A percentile compares a stretch with the other conserved stretches of the same genome.
Conservation (phyloP, 2,329 filamentous ascomycete species). For the Exophiala dermatitidis region DNA sequence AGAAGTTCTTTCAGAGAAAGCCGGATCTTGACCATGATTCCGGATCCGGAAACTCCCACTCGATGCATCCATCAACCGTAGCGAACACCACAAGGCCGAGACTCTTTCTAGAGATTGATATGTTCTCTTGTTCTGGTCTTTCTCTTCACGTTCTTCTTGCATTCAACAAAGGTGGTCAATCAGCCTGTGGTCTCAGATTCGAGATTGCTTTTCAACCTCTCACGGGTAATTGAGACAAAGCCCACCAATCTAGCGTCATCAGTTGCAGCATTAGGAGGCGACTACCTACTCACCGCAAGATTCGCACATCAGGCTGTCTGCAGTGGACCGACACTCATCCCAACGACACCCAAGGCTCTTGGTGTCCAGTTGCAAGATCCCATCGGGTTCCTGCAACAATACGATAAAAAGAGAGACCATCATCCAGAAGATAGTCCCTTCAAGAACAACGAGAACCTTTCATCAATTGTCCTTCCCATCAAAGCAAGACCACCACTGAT, state of each 20-base stretch:
- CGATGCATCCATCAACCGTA: constrained; percentile 8
- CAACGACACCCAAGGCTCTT: constrained; percentile 1
- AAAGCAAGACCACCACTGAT: constrained; percentile 11
- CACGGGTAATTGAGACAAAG: constrained; percentile 24
- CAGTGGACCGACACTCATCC: constrained; percentile 13
- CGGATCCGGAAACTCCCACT: constrained; percentile 17
- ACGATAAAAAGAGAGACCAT: constrained; percentile 8
- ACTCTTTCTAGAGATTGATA: constrained; percentile 16
- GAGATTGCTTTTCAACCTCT: constrained; percentile 16
- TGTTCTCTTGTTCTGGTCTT: constrained; percentile 16
- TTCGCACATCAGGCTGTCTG: constrained; percentile 10
- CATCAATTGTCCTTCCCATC: constrained; percentile 17
- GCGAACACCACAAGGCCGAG: constrained; percentile 14
- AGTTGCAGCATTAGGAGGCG: constrained; percentile 5
- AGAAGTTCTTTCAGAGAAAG: constrained; percentile 10
- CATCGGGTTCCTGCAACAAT: constrained; percentile 22
- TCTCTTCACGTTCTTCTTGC: constrained; percentile 19
- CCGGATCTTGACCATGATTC: constrained; percentile 8
- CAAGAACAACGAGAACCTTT: constrained; percentile 19
- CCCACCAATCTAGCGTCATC: constrained; percentile 12
- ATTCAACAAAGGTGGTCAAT: constrained; percentile 21
- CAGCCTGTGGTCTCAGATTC: constrained; percentile 11
- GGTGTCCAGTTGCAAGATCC: neutral
- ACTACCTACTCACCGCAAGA: constrained; percentile 17
- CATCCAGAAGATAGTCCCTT: constrained; percentile 10